Evolutionary conservation across 805 yeast species (phyloP).

Genomic region (Nakazawaea holstii): DNA sequence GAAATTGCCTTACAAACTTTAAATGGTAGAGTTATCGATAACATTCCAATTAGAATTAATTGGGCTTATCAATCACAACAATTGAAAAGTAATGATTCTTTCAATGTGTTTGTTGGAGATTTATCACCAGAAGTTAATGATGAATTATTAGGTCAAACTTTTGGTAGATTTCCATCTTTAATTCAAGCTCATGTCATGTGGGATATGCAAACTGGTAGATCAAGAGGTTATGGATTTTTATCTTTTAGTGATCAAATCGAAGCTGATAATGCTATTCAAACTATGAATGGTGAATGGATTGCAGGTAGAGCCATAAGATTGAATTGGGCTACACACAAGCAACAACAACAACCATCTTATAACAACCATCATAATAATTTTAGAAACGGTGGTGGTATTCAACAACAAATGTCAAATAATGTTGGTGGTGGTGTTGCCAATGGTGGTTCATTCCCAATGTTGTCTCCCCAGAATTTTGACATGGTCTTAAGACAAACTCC

Average conservation of each 20-base stretch:
- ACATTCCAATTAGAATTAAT: conserved; percentile 56
- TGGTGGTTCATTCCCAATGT: conserved; percentile 17
- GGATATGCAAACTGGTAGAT: conserved; percentile 93
- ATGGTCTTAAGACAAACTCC: conserved; percentile 74
- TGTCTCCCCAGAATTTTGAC: conserved; percentile 59
- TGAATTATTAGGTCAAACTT: conserved; percentile 56
- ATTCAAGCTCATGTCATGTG: conserved; percentile 92
- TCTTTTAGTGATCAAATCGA: conserved; percentile 62
- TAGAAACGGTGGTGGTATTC: conserved; percentile 11
- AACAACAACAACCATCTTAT: conserved; percentile 25
- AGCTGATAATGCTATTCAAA: conserved; percentile 66
- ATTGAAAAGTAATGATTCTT: conserved; percentile 45
- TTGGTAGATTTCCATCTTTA: conserved; percentile 52
- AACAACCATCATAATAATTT: conserved; percentile 7
- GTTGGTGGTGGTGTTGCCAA: no score
- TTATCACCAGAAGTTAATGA: conserved; percentile 79
- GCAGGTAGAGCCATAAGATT: conserved; percentile 76
- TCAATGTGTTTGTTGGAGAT: conserved; percentile 83
- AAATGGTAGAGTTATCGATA: conserved; percentile 52
- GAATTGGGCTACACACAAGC: conserved; percentile 84
- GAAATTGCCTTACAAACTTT: conserved; percentile 54
- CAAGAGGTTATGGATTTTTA: conserved; percentile 89
- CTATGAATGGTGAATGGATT: conserved; percentile 70
- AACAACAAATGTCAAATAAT: conserved; percentile 10
- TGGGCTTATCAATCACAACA: conserved; percentile 86